Evolutionary conservation across 2,329 filamentous ascomycete species (phyloP).

Genomic region (Magnaporthales sp.): DNA sequence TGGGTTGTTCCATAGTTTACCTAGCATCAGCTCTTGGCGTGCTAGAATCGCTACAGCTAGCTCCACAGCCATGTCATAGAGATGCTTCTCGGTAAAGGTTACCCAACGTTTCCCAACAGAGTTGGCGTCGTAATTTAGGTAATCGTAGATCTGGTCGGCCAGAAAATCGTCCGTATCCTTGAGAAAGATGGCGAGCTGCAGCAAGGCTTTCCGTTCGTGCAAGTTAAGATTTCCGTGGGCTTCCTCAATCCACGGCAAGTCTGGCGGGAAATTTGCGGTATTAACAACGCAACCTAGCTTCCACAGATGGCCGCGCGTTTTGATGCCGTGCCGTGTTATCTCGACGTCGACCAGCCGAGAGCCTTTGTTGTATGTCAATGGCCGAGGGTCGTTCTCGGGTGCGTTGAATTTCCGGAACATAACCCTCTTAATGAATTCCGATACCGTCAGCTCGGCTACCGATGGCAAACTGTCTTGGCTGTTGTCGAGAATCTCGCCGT

Average conservation of each 20-base stretch:
- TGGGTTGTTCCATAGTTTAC: not conserved
- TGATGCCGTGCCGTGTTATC: conserved; percentile 11
- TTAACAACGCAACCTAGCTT: conserved; percentile 12
- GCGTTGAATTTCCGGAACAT: conserved; percentile 15
- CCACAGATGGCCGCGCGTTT: conserved; percentile 18
- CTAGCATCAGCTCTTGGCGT: not conserved
- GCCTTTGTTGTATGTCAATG: conserved; percentile 17
- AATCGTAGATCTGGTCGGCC: conserved; percentile 5
- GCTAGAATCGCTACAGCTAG: not conserved
- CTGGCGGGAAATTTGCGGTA: conserved; percentile 9
- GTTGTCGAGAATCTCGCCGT: conserved; percentile 24
- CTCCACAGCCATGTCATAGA: not conserved
- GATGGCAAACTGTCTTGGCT: not conserved
- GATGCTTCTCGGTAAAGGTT: not conserved
- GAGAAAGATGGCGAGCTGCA: conserved; percentile 6
- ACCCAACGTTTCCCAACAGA: not conserved
- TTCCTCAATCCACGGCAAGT: conserved; percentile 9
- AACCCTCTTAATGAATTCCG: conserved; percentile 7
- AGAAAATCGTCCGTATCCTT: not conserved
- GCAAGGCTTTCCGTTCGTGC: conserved; percentile 10
- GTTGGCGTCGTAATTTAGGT: not conserved
- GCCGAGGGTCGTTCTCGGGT: conserved; percentile 6
- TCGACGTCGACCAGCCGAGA: conserved; percentile 15
- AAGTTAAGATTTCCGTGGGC: conserved; percentile 9
- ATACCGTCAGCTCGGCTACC: conserved; percentile 3